Evolutionary conservation across 2,329 filamentous ascomycete species (phyloP).

Genomic region (Trichoderma arundinaceum): DNA sequence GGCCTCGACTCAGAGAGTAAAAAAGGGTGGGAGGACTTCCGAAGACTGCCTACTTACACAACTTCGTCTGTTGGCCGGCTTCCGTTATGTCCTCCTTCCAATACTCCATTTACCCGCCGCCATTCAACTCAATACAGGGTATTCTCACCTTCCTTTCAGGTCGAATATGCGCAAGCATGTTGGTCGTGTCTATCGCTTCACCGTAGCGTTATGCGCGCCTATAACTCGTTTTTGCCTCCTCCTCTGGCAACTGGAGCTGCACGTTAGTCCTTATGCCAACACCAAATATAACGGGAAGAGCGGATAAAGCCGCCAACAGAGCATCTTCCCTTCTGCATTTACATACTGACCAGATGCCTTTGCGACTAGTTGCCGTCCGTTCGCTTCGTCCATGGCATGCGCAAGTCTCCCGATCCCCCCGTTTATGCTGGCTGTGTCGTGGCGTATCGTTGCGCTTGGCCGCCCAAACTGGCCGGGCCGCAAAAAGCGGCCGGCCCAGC

Average conservation of each 20-base stretch:
- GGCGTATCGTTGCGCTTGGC: constrained; percentile 29
- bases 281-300: constrained; percentile 16
- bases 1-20: too few species aligned
- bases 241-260: neutral
- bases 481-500: constrained; percentile 3
- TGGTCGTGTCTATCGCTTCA: constrained; percentile 17
- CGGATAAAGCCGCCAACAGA: constrained; percentile 31
- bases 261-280: constrained; percentile 29
- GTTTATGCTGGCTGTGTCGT: constrained; percentile 18
- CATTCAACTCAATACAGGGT: neutral
- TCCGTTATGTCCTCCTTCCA: neutral
- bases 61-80: neutral
- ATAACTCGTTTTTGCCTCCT: neutral
- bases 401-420: neutral
- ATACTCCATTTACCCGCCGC: neutral
- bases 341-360: constrained; percentile 10
- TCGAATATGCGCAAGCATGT: neutral
- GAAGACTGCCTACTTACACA: neutral
- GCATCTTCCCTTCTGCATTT: neutral
- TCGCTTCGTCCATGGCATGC: neutral
- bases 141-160: neutral
- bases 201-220: neutral
- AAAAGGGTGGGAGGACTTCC: neutral
- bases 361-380: constrained; percentile 10
- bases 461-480: constrained; percentile 12